Evolutionary conservation across 1,139 yeast species (phyloP), one percentile per base, ranked within the genome.

Genomic region (Casaregolazyma lundiana): DNA sequence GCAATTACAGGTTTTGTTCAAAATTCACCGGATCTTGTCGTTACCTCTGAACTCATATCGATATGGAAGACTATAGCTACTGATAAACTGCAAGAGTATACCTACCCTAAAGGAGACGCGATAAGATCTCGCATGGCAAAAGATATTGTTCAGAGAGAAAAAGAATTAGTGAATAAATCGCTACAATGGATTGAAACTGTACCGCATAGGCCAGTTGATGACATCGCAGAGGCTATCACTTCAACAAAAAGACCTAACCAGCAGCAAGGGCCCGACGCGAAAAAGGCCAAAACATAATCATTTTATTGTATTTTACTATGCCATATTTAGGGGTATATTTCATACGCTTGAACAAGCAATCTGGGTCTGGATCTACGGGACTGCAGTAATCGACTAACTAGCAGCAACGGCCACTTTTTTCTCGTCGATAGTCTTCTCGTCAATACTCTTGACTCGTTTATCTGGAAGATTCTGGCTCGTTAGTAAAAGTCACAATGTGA

Each of bases 121-220:
- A 11, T 19, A 5, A 30, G 37, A 19, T 18, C 37, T 8, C 43
- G 18, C 3, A 17, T 30, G 32, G 35, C 45, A 6, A 36, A 44
- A 5, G 63, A 61, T 37, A 53, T 61, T 13, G 46, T 61, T 7
- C 35, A 53, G 2, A 59, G 62, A 4, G 65, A 61, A 38, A 50
- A 55, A 19, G 49, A 59, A 6, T 55, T 59, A 24, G 48, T 61
- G n/a, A 30, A 39, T 17, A 42, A 52, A 11, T 53, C 54, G 7
- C 35, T 44, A 13, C 48, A 50, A 8, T 57, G 60, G 60, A 45
- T 41, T 5, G 35, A 46, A 9, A 57, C 38, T 1, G 30, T 48
- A 2, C 38, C 50, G 0, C 18, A 41, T 1, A 38, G 35, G 5
- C 40, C 42, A 6, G 22, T 53, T 20, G 26, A 52, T 2, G 50